phyloP scores from a whole-genome alignment of 305 asterid genomes.

The Solanum aculeatissimum region DNA sequence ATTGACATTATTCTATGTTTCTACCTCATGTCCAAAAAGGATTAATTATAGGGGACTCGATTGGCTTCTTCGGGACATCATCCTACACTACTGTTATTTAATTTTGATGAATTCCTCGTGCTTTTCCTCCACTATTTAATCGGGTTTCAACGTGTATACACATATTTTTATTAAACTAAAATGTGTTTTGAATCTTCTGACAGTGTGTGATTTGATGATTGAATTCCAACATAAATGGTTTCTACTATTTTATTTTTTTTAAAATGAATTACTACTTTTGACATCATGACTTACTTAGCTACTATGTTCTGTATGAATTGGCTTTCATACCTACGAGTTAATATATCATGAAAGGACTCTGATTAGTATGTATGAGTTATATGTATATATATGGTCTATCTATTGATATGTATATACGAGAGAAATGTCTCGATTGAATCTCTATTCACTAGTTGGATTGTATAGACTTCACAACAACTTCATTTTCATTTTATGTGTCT shows the following conservation, averaged over 20 bases:
- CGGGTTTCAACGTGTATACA: neutral
- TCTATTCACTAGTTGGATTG: neutral
- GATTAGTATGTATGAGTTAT: neutral
- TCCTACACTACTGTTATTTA: neutral
- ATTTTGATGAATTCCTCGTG: neutral
- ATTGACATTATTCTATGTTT: neutral
- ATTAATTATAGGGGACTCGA: neutral
- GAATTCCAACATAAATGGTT: too few species aligned
- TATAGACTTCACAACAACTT: neutral
- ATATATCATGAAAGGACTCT: neutral
- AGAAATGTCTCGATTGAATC: too few species aligned
- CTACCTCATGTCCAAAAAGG: neutral
- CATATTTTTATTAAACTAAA: too few species aligned
- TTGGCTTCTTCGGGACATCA: neutral
- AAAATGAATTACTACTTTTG: neutral
- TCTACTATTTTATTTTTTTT: too few species aligned
- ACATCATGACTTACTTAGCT: neutral
- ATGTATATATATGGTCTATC: neutral
- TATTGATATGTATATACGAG: too few species aligned
- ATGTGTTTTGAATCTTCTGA: too few species aligned
- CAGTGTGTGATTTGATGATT: too few species aligned
- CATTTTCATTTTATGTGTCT: neutral
- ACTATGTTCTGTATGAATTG: neutral
- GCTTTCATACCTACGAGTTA: neutral
- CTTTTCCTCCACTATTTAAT: neutral